A percentile compares a stretch with the other conserved stretches of the same genome.
These are phyloP conservation scores for Starmera quercuum DNA, from an alignment of 805 yeast species.

Conservation along the genomic window DNA sequence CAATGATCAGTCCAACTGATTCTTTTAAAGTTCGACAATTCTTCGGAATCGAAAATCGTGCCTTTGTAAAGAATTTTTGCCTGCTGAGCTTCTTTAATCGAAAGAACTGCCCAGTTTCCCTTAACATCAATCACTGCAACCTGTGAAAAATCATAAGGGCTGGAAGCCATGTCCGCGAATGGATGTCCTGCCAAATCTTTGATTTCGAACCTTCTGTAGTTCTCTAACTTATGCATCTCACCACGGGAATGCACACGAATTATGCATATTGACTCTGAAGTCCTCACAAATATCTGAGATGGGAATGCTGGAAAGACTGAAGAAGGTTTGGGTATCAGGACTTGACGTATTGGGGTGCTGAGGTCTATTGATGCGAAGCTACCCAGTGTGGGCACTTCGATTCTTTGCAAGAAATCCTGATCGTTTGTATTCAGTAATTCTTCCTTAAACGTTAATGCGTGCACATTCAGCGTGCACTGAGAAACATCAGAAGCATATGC, in stretches of 20 bases:
- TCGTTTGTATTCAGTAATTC: background rate
- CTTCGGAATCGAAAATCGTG: slow-evolving; percentile 31
- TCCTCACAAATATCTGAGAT: slow-evolving; percentile 29
- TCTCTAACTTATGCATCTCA: slow-evolving; percentile 4
- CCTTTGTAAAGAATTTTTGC: slow-evolving; percentile 6
- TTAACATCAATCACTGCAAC: slow-evolving; percentile 40
- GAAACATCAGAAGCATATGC: background rate
- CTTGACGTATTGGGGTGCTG: slow-evolving; percentile 32
- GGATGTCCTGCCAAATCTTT: slow-evolving; percentile 22
- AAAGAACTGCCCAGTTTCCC: slow-evolving; percentile 41
- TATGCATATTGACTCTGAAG: no score
- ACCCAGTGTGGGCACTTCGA: slow-evolving; percentile 7
- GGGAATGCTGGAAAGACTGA: slow-evolving; percentile 16
- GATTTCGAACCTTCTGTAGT: slow-evolving; percentile 5
- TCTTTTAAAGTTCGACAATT: slow-evolving; percentile 48
- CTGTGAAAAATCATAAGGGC: slow-evolving; percentile 30
- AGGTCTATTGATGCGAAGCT: slow-evolving; percentile 16
- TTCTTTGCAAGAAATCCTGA: background rate
- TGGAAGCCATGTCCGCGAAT: slow-evolving; percentile 38
- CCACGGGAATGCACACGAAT: no score
- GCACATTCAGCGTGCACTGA: slow-evolving; percentile 1
- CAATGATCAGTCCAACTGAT: slow-evolving; percentile 35
- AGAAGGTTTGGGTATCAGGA: slow-evolving; percentile 24
- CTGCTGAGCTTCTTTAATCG: background rate
- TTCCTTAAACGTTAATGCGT: background rate